Base-by-base conservation (phyloP, 1,284 basidiomycete species). In the Schizophyllum amplum region DNA sequence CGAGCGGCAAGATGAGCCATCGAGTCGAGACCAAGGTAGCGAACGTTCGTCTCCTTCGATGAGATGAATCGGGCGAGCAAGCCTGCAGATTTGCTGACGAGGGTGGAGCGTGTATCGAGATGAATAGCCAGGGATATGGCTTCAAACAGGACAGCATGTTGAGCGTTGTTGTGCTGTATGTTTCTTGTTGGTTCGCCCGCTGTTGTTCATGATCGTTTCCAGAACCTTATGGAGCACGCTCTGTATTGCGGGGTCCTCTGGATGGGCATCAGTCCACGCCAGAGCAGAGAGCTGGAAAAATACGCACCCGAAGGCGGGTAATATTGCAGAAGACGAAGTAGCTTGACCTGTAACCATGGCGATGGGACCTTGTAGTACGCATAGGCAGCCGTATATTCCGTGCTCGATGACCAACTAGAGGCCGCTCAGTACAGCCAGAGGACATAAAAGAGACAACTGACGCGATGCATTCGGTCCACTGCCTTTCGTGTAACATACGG, bases 151-250 rank as follows among this genome's bases (percentile, higher is more conserved):
- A 99, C 86, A 3, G 97, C 92, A 68, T 98, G 95, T 68, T 97
- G 94, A 11, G 96, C 97, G 65, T 99, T 99, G 71, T 97, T 98
- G 69, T 99, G 97, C 68, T 99, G 97, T 13, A 98, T 91, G 65
- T 98, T 98, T 64, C 93, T 83, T 15, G 93, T 90, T 15, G 90
- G 89, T 66, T 97, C 94, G 24, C 93, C n/a, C 88, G 59, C 93
- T 93, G 70, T 92, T 94, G 65, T 89, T 89, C 81, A 99, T 92
- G 66, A 95, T 88, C 2, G 89, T 89, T 66, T 94, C 88, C 42
- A 99, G 76, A 21, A 98, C 90, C 57, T 90, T 83, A 64, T 94
- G 84, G 56, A 99, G 75, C 27, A 89, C 87, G 15, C 80, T 79
- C 24, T 84, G 81, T 59, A 97, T 76, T 11, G 91, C 84, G 0